Evolutionary conservation across 805 yeast genomes (phyloP), one percentile per base, ranked within the genome.

Genomic region (Ogataea salicorniae): DNA sequence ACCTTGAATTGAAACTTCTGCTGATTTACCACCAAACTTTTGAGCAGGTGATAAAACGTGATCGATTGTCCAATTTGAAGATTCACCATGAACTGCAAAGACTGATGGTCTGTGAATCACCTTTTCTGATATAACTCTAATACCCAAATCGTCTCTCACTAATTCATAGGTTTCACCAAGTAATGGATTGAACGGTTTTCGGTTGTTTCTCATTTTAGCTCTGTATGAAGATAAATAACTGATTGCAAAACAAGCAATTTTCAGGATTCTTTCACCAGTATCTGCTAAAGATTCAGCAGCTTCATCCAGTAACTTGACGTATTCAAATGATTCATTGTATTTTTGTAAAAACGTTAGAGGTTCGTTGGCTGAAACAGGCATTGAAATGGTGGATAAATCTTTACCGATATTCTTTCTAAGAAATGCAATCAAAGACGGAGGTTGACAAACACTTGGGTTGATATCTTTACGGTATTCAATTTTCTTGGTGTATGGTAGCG

Each of bases 161-260:
- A 88, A 71, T 66, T 94, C 99, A 64, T 67, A 94, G 0, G 97
- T 91, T 63, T 94, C 99, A 18, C 98, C 97, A 17, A 94, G 70
- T 44, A 94, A 72, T 9, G 99, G 98, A 62, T 90, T 94, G 68
- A 94, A 94, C 1, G 99, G 98, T 61, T 94, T 94, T 53, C 99
- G 76, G 37, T 78, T 64, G 45, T 84, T 81, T 56, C 99, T 76
- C 42, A 81, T 83, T 57, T 87, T 90, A 34, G 79, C 78, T 49
- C 97, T 72, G 57, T 80, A 75, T 11, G 85, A 73, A 0, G 97
- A 81, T 8, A 91, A 64, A 48, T 77, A 78, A 23, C 91, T 81
- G 4, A 87, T 76, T 0, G 96, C 95, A 74, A 91, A 94, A 1
- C 88, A 77, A 0, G 97, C 91, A 42, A 89, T 73, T 40, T 83